Percentiles rank a stretch among this genome's conserved stretches.
These are phyloP conservation scores for Tulasnella calospora DNA, from an alignment of 768 basidiomycete genomes.

Conservation along the genomic window DNA sequence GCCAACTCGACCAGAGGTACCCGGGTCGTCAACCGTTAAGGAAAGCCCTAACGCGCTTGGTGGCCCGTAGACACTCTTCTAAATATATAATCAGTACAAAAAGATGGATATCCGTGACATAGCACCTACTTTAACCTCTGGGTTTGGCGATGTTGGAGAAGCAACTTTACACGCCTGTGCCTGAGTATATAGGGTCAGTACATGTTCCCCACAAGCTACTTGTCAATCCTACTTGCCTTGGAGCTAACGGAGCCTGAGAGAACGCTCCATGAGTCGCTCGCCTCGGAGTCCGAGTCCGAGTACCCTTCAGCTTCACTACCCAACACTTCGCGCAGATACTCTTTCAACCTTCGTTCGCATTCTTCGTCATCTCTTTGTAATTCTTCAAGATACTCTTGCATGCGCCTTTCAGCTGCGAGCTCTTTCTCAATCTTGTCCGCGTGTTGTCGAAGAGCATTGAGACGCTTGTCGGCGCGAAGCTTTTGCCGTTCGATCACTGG, in stretches of 20 bases:
- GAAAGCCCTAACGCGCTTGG: not conserved
- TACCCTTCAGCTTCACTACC: conserved; percentile 11
- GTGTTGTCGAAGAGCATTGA: conserved; percentile 11
- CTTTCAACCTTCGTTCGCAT: conserved; percentile 17
- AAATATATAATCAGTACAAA: not conserved
- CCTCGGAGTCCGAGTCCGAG: conserved; percentile 22
- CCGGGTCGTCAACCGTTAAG: not conserved
- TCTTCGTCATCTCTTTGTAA: conserved; percentile 20
- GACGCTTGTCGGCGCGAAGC: conserved; percentile 11
- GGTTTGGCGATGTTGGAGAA: not conserved
- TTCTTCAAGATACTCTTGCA: conserved; percentile 23
- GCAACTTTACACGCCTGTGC: not conserved
- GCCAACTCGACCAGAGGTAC: not conserved
- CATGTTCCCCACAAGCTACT: not conserved
- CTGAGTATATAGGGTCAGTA: not conserved
- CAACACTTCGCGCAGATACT: conserved; percentile 22
- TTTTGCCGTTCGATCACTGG: conserved; percentile 4
- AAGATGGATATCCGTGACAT: not conserved
- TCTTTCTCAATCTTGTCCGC: conserved; percentile 19
- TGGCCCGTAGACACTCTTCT: not conserved
- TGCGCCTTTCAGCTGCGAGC: conserved; percentile 3
- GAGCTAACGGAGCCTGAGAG: not conserved
- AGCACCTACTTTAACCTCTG: not conserved
- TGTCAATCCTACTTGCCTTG: not conserved
- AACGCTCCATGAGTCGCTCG: conserved; percentile 10